These are phyloP conservation scores for Alternaria sp. DNA, from an alignment of 2,329 filamentous ascomycete genomes.

Conservation along the genomic window DNA sequence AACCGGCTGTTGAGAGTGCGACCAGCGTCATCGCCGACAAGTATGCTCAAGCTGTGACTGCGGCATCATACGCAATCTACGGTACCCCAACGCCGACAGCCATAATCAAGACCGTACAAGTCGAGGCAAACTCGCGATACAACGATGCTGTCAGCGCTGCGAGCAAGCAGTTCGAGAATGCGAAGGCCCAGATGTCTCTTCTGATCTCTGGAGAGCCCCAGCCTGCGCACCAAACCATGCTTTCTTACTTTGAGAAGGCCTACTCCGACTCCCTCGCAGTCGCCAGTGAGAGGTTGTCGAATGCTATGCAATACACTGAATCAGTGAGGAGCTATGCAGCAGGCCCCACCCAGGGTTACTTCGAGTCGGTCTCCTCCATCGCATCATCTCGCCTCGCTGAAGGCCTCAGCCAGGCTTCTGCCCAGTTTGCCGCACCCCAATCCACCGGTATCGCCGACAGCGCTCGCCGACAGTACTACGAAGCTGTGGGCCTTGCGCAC, in stretches of 20 bases:
- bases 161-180: slow-evolving; percentile 69
- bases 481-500: slow-evolving; percentile 78
- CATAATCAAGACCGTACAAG: slow-evolving; percentile 53
- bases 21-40: slow-evolving; percentile 60
- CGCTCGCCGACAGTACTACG: slow-evolving; percentile 74
- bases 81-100: slow-evolving; percentile 57
- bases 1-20: slow-evolving; percentile 51
- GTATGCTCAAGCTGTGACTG: slow-evolving; percentile 64
- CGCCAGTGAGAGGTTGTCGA: slow-evolving; percentile 65
- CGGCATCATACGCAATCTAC: slow-evolving; percentile 64
- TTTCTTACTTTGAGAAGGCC: slow-evolving; percentile 70
- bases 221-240: slow-evolving; percentile 71
- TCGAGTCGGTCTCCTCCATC: slow-evolving; percentile 68
- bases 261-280: slow-evolving; percentile 70
- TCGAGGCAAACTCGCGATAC: slow-evolving; percentile 64
- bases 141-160: slow-evolving; percentile 69
- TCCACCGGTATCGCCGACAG: slow-evolving; percentile 65
- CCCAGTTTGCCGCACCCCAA: slow-evolving; percentile 72
- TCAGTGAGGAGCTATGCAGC: slow-evolving; percentile 49
- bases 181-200: slow-evolving; percentile 69
- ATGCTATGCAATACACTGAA: slow-evolving; percentile 57
- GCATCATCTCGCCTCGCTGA: slow-evolving; percentile 73
- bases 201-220: slow-evolving; percentile 73
- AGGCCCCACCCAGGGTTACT: slow-evolving; percentile 54
- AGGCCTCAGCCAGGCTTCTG: slow-evolving; percentile 72